A percentile compares a stretch with the other conserved stretches of the same genome.
These are phyloP conservation scores for Cucurbita ficifolia DNA, from an alignment of 306 rosid genomes.

Conservation along the genomic window DNA sequence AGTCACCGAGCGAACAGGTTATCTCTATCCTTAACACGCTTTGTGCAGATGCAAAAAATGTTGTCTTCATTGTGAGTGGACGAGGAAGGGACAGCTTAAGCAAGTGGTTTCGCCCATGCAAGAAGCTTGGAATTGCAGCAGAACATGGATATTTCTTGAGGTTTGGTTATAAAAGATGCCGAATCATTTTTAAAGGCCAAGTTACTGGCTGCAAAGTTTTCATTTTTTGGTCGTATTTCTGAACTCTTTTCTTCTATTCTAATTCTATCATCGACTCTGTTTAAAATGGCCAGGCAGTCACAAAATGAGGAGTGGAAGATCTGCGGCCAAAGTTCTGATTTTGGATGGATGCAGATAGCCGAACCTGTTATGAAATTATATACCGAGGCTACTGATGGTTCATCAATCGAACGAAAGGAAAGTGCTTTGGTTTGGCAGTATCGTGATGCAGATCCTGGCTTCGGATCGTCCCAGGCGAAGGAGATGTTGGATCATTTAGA, in stretches of 20 bases:
- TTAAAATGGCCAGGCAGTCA: conserved; percentile 33
- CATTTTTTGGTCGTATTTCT: not conserved
- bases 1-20: conserved; percentile 50
- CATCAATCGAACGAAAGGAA: conserved; percentile 56
- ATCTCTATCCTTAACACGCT: conserved; percentile 39
- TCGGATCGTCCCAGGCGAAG: conserved; percentile 76
- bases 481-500: conserved; percentile 80
- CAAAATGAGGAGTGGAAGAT: conserved; percentile 41
- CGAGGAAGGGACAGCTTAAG: conserved; percentile 53
- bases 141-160: conserved; percentile 70
- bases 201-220: not conserved
- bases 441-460: conserved; percentile 56
- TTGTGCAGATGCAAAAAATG: conserved; percentile 45
- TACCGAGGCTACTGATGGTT: conserved; percentile 81
- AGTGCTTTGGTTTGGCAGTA: conserved; percentile 82
- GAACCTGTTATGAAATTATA: conserved; percentile 62
- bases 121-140: conserved; percentile 68
- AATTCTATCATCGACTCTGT: not conserved
- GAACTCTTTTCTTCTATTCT: not conserved
- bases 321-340: conserved; percentile 38
- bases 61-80: conserved; percentile 75
- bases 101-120: conserved; percentile 54
- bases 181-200: not conserved
- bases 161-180: conserved; percentile 10
- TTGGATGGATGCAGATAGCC: conserved; percentile 71